Base-by-base conservation (phyloP, 495 filamentous ascomycete genomes). In the Lepidopterella palustris region DNA sequence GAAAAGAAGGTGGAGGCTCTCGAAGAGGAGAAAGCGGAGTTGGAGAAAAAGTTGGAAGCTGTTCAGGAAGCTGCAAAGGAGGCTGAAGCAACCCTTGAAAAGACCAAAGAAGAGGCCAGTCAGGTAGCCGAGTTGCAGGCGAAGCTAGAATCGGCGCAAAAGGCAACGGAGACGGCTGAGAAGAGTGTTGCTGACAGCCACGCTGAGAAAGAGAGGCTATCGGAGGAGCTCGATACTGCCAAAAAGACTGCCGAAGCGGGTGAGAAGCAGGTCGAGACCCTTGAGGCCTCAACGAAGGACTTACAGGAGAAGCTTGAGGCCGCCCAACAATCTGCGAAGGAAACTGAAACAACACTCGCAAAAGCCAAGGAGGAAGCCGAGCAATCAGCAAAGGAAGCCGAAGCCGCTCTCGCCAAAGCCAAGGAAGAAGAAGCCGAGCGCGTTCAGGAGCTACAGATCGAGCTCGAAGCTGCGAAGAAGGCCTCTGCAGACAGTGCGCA, bases 381-480 rank as follows among this genome's bases (percentile, higher is more conserved):
- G 24, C 47, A 50, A 26, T 24, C 47, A 15, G 21, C 47, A 1
- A 50, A 50, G 23, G 21, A 58, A 11, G 54, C 47, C 9, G 53
- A 61, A 25, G 24, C 26, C 28, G 45, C 26, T 5, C 57, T 59
- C 3, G 25, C 28, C 5, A 29, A 20, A 13, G 28, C 51, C 13
- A 45, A 51, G 45, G 56, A 60, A 23, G 4, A 53, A 39, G 32
- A 53, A 23, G 18, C 40, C 10, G 27, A 57, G 45, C 11, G 27
- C 10, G 50, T 71, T 8, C 58, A 63, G 25, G 67, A 68, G 18
- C 27, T 60, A 11, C 45, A 66, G 29, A 67, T 24, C 1, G 64
- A 60, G 20, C 55, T 52, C n/a, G 47, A 58, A 15, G 45, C 45
- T 13, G 45, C 53, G 1, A 45, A 45, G 45, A 26, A 49, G 21